These are phyloP conservation scores for Phylloporus sp. DNA, from an alignment of 1,284 basidiomycete species.

Conservation along the genomic window DNA sequence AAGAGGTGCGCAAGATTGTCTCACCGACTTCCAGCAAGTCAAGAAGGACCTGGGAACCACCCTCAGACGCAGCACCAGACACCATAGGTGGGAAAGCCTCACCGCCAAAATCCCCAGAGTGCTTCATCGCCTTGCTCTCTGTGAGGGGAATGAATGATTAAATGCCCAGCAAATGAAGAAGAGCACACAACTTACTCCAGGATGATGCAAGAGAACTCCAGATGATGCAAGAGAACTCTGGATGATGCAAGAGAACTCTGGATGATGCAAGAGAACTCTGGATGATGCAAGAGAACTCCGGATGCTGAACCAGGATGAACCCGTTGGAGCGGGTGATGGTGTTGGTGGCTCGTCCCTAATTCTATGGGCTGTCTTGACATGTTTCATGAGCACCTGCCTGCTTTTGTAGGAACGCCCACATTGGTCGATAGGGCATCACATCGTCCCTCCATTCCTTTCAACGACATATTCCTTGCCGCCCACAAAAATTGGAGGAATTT, in stretches of 20 bases:
- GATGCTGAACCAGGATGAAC: background rate
- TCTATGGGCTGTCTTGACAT: background rate
- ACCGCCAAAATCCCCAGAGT: background rate
- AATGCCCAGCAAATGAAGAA: background rate
- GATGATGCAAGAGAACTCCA: background rate
- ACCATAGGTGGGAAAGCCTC: background rate
- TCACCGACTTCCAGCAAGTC: background rate
- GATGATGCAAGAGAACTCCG: too few species aligned
- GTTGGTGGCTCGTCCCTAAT: background rate
- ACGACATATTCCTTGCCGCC: background rate
- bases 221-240: too few species aligned
- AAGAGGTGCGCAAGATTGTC: background rate
- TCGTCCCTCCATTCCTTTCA: background rate
- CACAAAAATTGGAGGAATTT: background rate
- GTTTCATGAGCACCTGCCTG: constrained; percentile 1
- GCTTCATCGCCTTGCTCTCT: background rate
- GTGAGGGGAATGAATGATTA: background rate
- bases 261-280: too few species aligned
- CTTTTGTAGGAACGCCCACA: constrained; percentile 3
- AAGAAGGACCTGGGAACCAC: background rate
- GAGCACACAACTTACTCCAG: background rate
- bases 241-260: too few species aligned
- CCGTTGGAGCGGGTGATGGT: background rate
- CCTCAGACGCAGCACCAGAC: background rate
- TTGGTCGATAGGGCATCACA: constrained; percentile 2